Evolutionary conservation across 495 filamentous ascomycete species (phyloP).

Genomic region (Penicillium simplicissimum): DNA sequence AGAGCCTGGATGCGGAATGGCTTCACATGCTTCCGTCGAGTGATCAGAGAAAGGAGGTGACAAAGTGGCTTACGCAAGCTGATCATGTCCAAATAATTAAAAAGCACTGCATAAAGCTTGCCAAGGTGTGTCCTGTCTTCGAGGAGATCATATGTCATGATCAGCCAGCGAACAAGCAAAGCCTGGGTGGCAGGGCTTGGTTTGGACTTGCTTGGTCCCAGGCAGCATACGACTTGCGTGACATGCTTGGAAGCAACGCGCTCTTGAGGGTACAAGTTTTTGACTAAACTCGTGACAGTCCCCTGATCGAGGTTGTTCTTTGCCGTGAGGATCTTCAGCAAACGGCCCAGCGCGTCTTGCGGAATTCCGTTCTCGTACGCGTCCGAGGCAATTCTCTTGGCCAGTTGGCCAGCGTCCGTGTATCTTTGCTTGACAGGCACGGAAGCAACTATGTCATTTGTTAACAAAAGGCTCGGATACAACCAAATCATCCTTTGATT

Average conservation of each 20-base stretch:
- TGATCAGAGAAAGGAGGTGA: constrained; percentile 80
- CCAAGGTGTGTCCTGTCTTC: constrained; percentile 65
- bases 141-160: constrained; percentile 73
- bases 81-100: constrained; percentile 82
- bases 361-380: constrained; percentile 70
- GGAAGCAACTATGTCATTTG: constrained; percentile 34
- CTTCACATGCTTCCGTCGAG: constrained; percentile 82
- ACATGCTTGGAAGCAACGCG: constrained; percentile 62
- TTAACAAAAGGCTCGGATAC: constrained; percentile 12
- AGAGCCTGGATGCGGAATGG: constrained; percentile 82
- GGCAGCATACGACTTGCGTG: constrained; percentile 66
- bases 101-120: constrained; percentile 74
- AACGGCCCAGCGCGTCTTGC: constrained; percentile 54
- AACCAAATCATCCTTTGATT: not conserved
- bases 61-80: constrained; percentile 59
- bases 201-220: constrained; percentile 79
- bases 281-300: constrained; percentile 64
- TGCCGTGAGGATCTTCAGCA: constrained; percentile 66
- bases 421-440: constrained; percentile 46
- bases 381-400: constrained; percentile 44
- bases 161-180: constrained; percentile 74
- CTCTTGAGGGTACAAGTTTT: constrained; percentile 70
- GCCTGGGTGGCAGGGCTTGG: constrained; percentile 69
- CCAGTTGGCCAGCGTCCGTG: constrained; percentile 42
- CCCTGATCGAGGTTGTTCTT: constrained; percentile 75